Base-by-base conservation (phyloP, 2,329 filamentous ascomycete species). In the Peltaster fructicola region DNA sequence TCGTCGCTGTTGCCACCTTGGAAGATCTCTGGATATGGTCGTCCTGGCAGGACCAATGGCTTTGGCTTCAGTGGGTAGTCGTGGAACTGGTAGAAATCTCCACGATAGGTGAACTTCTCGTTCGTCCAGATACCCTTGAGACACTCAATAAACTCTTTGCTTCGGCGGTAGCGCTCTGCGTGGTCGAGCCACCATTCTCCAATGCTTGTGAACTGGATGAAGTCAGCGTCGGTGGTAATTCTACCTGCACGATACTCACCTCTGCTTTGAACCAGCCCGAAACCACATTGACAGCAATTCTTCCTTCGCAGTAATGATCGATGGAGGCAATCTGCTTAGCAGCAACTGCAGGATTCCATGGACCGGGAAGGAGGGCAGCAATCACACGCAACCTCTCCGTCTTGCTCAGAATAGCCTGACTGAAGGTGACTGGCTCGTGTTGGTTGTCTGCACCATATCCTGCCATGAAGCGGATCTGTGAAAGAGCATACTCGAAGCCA, bases 161-260 rank as follows among this genome's bases (percentile, higher is more conserved):
- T 57, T 10, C 61, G 53, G 16, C 60, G 50, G 36, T 63, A 64
- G 3, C 60, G 53, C 41, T 64, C 61, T 2, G 54, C 53, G 32
- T 64, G 60, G 33, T 64, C 59, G 9, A 64, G 50, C 61, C 60
- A 64, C 60, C 59, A 64, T 39, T 63, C 56, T 4, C 59, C 59
- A 12, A 65, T 57, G 22, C 52, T 51, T 1, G 52, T 56, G 31
- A 64, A 64, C 39, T 42, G 19, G 19, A 24, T 7, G 14, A 8
- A 1, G 31, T 39, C 22, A 38, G 31, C 16, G 25, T 1, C 9
- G 3, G 20, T 20, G 8, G 10, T 3, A 14, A 13, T 11, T n/a
- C n/a, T n/a, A n/a, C n/a, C n/a, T n/a, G n/a, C n/a, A n/a, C n/a
- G 7, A 9, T 11, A 21, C 35, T 26, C 22, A 44, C 40, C 29